Base-by-base conservation (phyloP, 352 stramenopile species). In the Phytopythium boreale region DNA sequence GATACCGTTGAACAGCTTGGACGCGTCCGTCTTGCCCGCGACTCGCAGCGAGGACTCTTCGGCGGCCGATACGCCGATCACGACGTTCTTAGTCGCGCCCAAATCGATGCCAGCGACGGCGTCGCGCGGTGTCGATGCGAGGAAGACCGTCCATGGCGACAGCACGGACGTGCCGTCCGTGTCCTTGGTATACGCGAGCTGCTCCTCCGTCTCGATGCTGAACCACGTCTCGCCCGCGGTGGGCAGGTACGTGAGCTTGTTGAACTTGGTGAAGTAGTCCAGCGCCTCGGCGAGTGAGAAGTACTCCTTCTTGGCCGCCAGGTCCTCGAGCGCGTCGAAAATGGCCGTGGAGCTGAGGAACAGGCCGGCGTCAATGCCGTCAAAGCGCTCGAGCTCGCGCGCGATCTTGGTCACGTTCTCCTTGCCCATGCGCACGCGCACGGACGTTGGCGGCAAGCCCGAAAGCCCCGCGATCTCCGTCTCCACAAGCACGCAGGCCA, bases 121-220 rank as follows among this genome's bases (percentile, higher is more conserved):
- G 34, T 68, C 63, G 10, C 72, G 56, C n/a, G 79, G 79, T 4
- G 82, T 89, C 1, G 77, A 84, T 12, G 84, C 82, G 20, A 93
- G 73, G 62, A 93, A 91, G 20, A 93, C 82, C 6, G 80, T 90
- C 84, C 84, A 93, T 6, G 84, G 84, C 31, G 80, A 90, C 2
- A 93, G 64, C 31, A 86, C 77, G 3, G 82, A 70, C 5, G 87
- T 73, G 34, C 80, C 80, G 52, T 92, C 79, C 49, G 71, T 89
- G 67, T 93, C 82, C 68, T 89, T 76, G 26, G 82, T 93, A 59
- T 86, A 90, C 19, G 81, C 84, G 49, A 91, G 69, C 61, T 93
- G 84, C 70, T 91, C 82, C 69, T 91, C 75, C 9, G 84, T 91
- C 72, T 93, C 84, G 63, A 93, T 90, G 62, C 84, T 90, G 49